Base-by-base conservation (phyloP, 805 yeast species). In the Komagataella populi region DNA sequence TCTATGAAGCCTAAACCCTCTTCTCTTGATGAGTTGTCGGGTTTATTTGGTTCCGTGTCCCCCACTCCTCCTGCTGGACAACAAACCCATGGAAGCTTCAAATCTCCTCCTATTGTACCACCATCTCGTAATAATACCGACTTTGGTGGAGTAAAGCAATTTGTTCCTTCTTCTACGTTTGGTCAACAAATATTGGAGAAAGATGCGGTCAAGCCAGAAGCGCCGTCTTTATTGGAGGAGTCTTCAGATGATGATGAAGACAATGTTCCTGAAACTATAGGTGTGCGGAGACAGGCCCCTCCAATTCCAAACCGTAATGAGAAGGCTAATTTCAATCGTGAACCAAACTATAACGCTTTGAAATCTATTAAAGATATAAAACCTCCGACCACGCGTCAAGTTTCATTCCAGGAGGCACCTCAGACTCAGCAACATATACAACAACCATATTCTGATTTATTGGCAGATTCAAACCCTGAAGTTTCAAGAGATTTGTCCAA, bases 111-210 rank as follows among this genome's bases (percentile, higher is more conserved):
- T 3, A 50, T 67, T 17, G 53, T 69, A 8, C 61, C 69, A 12
- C 57, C 67, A 48, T 59, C 20, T 49, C 56, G 3, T 30, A 48
- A 24, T 57, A 17, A 58, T 70, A 61, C 55, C 71, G 55, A 61
- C 64, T 30, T 23, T 51, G 50, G 30, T 7, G n/a, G 30, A 6
- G 68, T 66, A 54, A 66, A 62, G 12, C 55, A 68, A 47, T 91
- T 90, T 67, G 84, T 78, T 51, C 97, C 97, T 43, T 74, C 89
- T 16, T 88, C 96, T 0, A 68, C 76, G 8, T 91, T 90, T 71
- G 98, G 98, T 36, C 96, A 85, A 67, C 75, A 76, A 43, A 72
- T 90, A 50, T 66, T 71, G 23, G 67, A 63, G 47, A 64, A 61
- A 45, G 55, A 53, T 7, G 56, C 53, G 2, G 60, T 54, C 36